Percentiles rank a stretch among this genome's conserved stretches.
phyloP scores from a whole-genome alignment of 495 filamentous ascomycete genomes.

The Penicillium steckii region DNA sequence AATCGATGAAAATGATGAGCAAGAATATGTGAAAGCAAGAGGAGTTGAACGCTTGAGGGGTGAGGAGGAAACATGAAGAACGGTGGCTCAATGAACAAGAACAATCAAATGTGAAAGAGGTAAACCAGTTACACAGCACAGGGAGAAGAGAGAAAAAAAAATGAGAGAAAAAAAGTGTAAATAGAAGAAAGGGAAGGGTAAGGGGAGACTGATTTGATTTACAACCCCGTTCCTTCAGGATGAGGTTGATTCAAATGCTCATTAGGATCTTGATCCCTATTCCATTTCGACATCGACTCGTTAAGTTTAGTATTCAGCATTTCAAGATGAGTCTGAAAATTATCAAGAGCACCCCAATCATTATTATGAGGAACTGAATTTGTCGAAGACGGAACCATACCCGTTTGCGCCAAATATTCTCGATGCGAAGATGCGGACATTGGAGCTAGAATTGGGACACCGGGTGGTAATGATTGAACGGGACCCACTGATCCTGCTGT shows the following conservation, averaged over 20 bases:
- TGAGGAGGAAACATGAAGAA: background rate
- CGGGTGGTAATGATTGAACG: background rate
- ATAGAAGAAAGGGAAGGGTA: background rate
- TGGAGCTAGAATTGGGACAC: background rate
- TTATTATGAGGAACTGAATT: slow-evolving; percentile 11
- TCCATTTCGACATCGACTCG: slow-evolving; percentile 26
- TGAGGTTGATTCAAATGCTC: slow-evolving; percentile 12
- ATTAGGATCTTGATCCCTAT: slow-evolving; percentile 22
- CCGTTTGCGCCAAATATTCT: background rate
- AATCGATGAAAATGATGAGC: background rate
- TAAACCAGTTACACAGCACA: background rate
- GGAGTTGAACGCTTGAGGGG: background rate
- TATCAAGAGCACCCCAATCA: slow-evolving; percentile 21
- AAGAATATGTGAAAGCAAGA: background rate
- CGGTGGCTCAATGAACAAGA: background rate
- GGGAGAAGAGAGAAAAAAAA: background rate
- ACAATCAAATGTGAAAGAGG: background rate
- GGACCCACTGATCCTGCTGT: background rate
- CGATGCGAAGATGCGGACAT: background rate
- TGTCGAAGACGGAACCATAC: slow-evolving; percentile 7
- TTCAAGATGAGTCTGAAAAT: slow-evolving; percentile 22
- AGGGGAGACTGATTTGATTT: background rate
- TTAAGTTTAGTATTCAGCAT: slow-evolving; percentile 18
- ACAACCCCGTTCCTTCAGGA: slow-evolving; percentile 28
- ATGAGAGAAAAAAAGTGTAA: too few species aligned